A percentile compares a stretch with the other conserved stretches of the same genome.
Conservation (phyloP, 805 yeast species). For the Teunomyces lycoperdinae region DNA sequence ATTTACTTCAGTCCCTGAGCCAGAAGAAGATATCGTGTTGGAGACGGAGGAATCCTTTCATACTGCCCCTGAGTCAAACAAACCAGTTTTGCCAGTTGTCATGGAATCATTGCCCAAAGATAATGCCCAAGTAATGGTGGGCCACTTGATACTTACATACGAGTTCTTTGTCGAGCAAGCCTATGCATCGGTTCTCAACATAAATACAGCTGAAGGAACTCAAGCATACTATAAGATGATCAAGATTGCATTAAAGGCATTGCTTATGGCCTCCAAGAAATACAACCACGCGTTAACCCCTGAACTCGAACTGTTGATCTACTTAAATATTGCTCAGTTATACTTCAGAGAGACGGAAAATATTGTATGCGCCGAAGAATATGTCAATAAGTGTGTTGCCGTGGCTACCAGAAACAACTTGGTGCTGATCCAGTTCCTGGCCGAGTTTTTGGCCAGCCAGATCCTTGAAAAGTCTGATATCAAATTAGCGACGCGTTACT, state of each 20-base stretch:
- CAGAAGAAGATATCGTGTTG: not conserved
- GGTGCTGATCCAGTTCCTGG: conserved; percentile 20
- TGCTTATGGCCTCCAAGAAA: conserved; percentile 25
- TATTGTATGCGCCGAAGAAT: conserved; percentile 39
- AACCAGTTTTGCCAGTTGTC: not conserved
- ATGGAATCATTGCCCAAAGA: not conserved
- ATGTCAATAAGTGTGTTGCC: conserved; percentile 27
- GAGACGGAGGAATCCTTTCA: not conserved
- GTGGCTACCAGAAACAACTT: conserved; percentile 28
- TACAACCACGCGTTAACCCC: conserved; percentile 30
- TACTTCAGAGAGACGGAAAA: conserved; percentile 42
- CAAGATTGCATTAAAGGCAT: conserved; percentile 34
- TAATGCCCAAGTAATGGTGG: not conserved
- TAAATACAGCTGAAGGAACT: conserved; percentile 16
- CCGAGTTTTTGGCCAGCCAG: conserved; percentile 37
- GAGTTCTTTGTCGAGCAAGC: conserved; percentile 23
- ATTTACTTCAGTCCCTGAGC: not conserved
- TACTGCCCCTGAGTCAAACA: not conserved
- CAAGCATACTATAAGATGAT: conserved; percentile 27
- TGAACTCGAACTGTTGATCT: conserved; percentile 27
- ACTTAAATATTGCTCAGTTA: conserved; percentile 35
- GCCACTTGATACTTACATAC: conserved; percentile 11
- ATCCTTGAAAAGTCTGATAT: conserved; percentile 29
- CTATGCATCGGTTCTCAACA: conserved; percentile 14
- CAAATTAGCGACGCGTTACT: conserved; percentile 26